Evolutionary conservation across 768 basidiomycete species (phyloP).

Genomic region (Boletellus ananas): DNA sequence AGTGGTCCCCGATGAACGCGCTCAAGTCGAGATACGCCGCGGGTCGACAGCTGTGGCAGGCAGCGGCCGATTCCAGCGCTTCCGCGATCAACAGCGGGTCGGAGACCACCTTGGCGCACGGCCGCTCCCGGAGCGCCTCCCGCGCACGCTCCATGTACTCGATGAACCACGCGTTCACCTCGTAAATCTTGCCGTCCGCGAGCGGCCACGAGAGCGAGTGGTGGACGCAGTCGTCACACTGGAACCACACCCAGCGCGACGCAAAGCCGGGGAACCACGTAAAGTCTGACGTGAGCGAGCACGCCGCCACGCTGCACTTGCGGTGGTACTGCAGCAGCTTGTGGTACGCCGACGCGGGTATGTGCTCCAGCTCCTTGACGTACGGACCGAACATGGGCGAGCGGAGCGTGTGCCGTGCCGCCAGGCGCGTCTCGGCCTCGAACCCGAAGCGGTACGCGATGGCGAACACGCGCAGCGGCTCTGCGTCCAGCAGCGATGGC

Average conservation of each 20-base stretch:
- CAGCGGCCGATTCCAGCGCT: slow-evolving; percentile 26
- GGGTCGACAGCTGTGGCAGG: slow-evolving; percentile 30
- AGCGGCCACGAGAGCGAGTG: slow-evolving; percentile 33
- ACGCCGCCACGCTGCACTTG: slow-evolving; percentile 29
- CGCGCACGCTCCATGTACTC: slow-evolving; percentile 34
- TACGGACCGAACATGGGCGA: slow-evolving; percentile 34
- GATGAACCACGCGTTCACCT: slow-evolving; percentile 34
- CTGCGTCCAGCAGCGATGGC: slow-evolving; percentile 25
- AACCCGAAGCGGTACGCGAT: slow-evolving; percentile 37
- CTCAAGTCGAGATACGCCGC: slow-evolving; percentile 31
- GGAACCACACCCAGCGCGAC: slow-evolving; percentile 38
- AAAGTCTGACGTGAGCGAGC: slow-evolving; percentile 33
- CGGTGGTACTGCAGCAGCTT: slow-evolving; percentile 36
- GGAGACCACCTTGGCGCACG: slow-evolving; percentile 28
- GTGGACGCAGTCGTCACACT: slow-evolving; percentile 36
- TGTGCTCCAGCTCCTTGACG: slow-evolving; percentile 35
- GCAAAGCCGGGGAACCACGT: slow-evolving; percentile 36
- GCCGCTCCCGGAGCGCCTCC: slow-evolving; percentile 28
- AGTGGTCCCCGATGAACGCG: slow-evolving; percentile 30
- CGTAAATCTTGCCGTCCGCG: slow-evolving; percentile 34
- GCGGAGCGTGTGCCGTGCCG: slow-evolving; percentile 34
- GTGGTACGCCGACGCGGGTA: slow-evolving; percentile 36
- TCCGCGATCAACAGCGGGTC: slow-evolving; percentile 31
- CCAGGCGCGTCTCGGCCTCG: slow-evolving; percentile 31
- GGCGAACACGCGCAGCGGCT: slow-evolving; percentile 38